A percentile compares a stretch with the other conserved stretches of the same genome.
phyloP scores from a whole-genome alignment of 1,284 basidiomycete species.

The Papiliotrema fonsecae region DNA sequence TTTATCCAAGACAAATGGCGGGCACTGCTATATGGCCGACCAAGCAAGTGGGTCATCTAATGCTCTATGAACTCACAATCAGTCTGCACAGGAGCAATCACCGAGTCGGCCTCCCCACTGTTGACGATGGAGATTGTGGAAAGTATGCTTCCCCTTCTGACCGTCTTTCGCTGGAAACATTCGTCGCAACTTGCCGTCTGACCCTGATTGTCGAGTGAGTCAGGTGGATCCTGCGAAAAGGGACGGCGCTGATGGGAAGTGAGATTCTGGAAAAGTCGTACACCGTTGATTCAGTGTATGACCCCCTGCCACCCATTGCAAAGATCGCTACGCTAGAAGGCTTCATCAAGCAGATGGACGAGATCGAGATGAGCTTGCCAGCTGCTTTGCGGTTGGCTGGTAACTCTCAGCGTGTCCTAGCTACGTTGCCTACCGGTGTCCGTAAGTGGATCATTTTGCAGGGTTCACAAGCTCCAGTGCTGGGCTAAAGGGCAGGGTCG shows the following conservation, averaged over 20 bases:
- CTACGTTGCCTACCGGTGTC: constrained; percentile 15
- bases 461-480: background rate
- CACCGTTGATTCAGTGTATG: constrained; percentile 15
- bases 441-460: constrained; percentile 12
- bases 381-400: background rate
- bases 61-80: background rate
- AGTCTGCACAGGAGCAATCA: constrained; percentile 16
- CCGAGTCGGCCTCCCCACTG: constrained; percentile 25
- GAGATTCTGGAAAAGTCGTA: constrained; percentile 20
- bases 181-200: constrained; percentile 26
- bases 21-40: constrained; percentile 30
- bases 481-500: constrained; percentile 16
- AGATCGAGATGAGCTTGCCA: constrained; percentile 16
- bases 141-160: background rate
- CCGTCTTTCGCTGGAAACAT: constrained; percentile 21
- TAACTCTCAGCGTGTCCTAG: background rate
- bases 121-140: constrained; percentile 23
- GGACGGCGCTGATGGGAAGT: constrained; percentile 4
- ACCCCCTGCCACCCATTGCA: constrained; percentile 5
- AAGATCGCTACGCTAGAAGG: constrained; percentile 19
- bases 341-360: constrained; percentile 14
- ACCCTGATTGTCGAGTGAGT: constrained; percentile 17
- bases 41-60: constrained; percentile 14
- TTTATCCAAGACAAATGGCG: constrained; percentile 40
- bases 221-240: background rate